Evolutionary conservation across 108 stramenopile species (phyloP).

Genomic region (Skeletonema potamos): DNA sequence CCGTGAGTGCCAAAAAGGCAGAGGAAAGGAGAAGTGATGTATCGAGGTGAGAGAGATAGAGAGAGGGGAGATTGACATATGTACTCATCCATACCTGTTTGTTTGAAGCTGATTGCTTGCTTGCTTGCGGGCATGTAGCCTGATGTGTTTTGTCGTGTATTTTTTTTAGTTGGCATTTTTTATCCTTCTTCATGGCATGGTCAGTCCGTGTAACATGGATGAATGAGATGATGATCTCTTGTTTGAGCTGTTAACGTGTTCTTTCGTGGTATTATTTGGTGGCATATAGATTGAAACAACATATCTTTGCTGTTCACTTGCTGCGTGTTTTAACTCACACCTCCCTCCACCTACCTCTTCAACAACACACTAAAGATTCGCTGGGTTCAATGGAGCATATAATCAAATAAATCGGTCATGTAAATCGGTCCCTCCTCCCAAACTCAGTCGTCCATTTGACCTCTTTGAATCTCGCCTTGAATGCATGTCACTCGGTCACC

Average conservation of each 20-base stretch:
- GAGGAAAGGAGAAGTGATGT: constrained; percentile 20
- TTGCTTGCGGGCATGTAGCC: too few species aligned
- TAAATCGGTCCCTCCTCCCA: constrained; percentile 32
- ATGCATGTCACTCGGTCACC: constrained; percentile 40
- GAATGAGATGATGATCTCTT: constrained; percentile 26
- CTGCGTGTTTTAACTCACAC: not conserved
- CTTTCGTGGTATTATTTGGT: constrained; percentile 14
- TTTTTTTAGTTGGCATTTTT: constrained; percentile 17
- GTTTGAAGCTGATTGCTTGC: too few species aligned
- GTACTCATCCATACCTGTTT: too few species aligned
- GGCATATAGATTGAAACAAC: constrained; percentile 37
- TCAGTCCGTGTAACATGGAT: constrained; percentile 32
- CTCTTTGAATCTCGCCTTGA: constrained; percentile 41
- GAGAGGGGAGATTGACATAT: too few species aligned
- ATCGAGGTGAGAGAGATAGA: constrained; percentile 16
- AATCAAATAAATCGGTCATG: constrained; percentile 39
- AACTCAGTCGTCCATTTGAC: constrained; percentile 32
- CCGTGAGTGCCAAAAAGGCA: constrained; percentile 17
- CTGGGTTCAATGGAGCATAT: constrained; percentile 33
- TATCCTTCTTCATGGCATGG: constrained; percentile 15
- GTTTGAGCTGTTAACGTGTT: constrained; percentile 38
- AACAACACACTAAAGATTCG: constrained; percentile 10
- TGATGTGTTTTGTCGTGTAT: not conserved
- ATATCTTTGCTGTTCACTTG: not conserved
- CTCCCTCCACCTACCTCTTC: not conserved